These are phyloP conservation scores for Spongispora temasekensis DNA, from an alignment of 1,284 basidiomycete genomes.

Conservation along the genomic window DNA sequence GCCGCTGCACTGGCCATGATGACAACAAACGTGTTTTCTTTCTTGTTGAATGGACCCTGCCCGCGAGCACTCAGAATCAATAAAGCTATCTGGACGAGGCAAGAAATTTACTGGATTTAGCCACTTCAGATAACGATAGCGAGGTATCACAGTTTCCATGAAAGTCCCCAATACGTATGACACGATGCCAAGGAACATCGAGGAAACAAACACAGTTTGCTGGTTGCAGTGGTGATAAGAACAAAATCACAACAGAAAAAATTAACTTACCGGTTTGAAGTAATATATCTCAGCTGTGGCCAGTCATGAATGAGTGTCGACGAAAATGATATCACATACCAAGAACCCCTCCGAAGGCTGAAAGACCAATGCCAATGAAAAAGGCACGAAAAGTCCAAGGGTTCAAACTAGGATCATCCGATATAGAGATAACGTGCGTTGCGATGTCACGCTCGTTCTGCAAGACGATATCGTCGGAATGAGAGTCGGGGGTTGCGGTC, in stretches of 20 bases:
- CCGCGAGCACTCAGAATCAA: background rate
- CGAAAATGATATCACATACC: conserved; percentile 19
- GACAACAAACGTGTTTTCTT: conserved; percentile 61
- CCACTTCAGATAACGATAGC: conserved; percentile 47
- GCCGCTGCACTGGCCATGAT: conserved; percentile 71
- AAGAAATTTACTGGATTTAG: conserved; percentile 51
- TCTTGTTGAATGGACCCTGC: conserved; percentile 39
- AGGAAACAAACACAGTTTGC: conserved; percentile 55
- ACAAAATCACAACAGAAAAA: background rate
- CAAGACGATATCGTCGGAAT: conserved; percentile 35
- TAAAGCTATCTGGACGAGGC: conserved; percentile 24
- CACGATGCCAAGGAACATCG: conserved; percentile 52
- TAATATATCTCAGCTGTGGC: conserved; percentile 54
- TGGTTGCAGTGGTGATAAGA: background rate
- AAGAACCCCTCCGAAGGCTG: conserved; percentile 58
- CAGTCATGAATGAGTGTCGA: background rate
- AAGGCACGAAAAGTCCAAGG: conserved; percentile 59
- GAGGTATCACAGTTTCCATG: conserved; percentile 49
- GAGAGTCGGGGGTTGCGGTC: conserved; percentile 22
- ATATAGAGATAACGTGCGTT: conserved; percentile 52
- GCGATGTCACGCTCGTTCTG: conserved; percentile 48
- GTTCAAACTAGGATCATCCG: conserved; percentile 56
- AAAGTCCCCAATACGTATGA: conserved; percentile 43
- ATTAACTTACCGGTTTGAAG: conserved; percentile 50
- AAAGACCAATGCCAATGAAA: conserved; percentile 59